phyloP scores from a whole-genome alignment of 2,329 filamentous ascomycete genomes.

The Clarireedia sp. region DNA sequence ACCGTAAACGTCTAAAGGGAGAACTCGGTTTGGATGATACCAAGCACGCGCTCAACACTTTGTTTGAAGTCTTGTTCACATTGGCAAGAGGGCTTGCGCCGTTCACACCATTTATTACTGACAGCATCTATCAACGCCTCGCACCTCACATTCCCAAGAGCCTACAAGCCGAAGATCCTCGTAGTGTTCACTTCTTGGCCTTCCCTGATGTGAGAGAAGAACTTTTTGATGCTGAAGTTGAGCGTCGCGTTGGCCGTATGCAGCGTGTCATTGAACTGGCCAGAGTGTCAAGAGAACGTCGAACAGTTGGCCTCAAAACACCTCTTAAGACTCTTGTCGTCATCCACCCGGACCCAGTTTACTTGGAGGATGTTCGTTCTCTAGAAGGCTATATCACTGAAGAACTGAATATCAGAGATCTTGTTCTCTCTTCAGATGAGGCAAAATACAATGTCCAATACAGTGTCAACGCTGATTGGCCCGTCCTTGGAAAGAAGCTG shows the following conservation, averaged over 20 bases:
- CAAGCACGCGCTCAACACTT: slow-evolving; percentile 80
- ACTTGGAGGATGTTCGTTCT: slow-evolving; percentile 78
- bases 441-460: slow-evolving; percentile 88
- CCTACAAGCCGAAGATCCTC: slow-evolving; percentile 60
- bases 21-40: slow-evolving; percentile 83
- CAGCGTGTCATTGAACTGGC: slow-evolving; percentile 91
- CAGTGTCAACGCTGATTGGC: slow-evolving; percentile 85
- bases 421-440: slow-evolving; percentile 80
- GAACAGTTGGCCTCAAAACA: slow-evolving; percentile 79
- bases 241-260: slow-evolving; percentile 84
- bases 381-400: slow-evolving; percentile 84
- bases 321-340: slow-evolving; percentile 85
- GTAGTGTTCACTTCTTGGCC: slow-evolving; percentile 85
- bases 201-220: slow-evolving; percentile 86
- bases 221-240: slow-evolving; percentile 77
- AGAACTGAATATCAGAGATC: slow-evolving; percentile 82
- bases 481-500: slow-evolving; percentile 89
- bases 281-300: slow-evolving; percentile 76
- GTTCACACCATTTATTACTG: slow-evolving; percentile 91
- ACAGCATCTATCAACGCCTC: slow-evolving; percentile 84
- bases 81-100: slow-evolving; percentile 82
- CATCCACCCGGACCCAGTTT: slow-evolving; percentile 74
- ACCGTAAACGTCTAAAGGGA: slow-evolving; percentile 83
- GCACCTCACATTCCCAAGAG: slow-evolving; percentile 72
- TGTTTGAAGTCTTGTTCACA: slow-evolving; percentile 89